Conservation (phyloP, 169 alveolate genomes). For the Hepatocystis sp. region DNA sequence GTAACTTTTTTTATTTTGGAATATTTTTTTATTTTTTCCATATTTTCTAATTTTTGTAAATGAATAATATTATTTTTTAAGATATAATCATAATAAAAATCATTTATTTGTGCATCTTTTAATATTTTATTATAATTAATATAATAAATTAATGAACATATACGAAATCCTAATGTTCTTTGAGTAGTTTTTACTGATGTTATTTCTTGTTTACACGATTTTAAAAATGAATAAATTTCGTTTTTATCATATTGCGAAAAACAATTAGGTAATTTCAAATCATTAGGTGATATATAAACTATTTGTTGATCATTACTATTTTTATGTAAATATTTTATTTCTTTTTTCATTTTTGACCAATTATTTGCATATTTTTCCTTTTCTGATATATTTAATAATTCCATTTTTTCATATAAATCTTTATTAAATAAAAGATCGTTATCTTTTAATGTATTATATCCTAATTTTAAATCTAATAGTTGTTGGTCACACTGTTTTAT, state of each 20-base stretch:
- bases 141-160: slow-evolving; percentile 38
- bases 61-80: background rate
- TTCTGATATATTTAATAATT: slow-evolving; percentile 8
- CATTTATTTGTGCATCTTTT: slow-evolving; percentile 6
- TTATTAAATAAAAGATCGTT: slow-evolving; percentile 30
- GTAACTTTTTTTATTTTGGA: background rate
- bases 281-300: slow-evolving; percentile 17
- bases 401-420: slow-evolving; percentile 18
- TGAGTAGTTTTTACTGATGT: slow-evolving; percentile 54
- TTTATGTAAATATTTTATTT: slow-evolving; percentile 12
- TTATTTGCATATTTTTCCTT: slow-evolving; percentile 43
- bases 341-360: slow-evolving; percentile 65
- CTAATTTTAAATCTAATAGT: slow-evolving; percentile 57
- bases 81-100: slow-evolving; percentile 4
- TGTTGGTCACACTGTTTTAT: slow-evolving; percentile 16
- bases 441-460: slow-evolving; percentile 44
- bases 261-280: slow-evolving; percentile 26
- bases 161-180: slow-evolving; percentile 52
- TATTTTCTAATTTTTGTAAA: background rate
- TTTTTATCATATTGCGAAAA: slow-evolving; percentile 36
- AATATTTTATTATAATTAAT: slow-evolving; percentile 9
- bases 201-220: slow-evolving; percentile 68
- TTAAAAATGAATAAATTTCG: slow-evolving; percentile 39
- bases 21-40: background rate
- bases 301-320: slow-evolving; percentile 43